Base-by-base conservation (phyloP, 2,329 filamentous ascomycete species). In the Sordariomycetes sp. region DNA sequence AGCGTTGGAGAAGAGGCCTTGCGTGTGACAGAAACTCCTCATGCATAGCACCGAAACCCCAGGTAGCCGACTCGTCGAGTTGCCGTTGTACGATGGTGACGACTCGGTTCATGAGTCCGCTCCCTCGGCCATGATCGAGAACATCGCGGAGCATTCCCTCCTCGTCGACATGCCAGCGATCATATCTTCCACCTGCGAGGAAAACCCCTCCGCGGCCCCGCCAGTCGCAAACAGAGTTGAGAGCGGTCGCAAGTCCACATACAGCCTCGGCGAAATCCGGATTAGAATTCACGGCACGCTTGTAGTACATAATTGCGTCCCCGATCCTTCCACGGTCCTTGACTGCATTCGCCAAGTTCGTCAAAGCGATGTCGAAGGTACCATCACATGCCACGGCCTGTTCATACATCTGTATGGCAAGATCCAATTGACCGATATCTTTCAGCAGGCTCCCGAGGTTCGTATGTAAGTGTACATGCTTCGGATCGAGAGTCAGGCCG, bases 221-320 rank as follows among this genome's bases (percentile, higher is more conserved):
- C 94, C 94, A 99, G 65, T 92, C 88, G 67, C 94, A 99, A 6
- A 99, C 91, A 7, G 94, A 97, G 67, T 96, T 97, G 55, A 99
- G 75, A 1, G 94, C 92, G 59, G 95, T 97, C 1, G 90, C 91
- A 56, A 99, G 78, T 8, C 94, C 94, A 69, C 94, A 99, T 0
- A 99, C 92, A 7, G 94, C 94, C 72, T 99, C 94, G 1, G 94
- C 90, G 71, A 99, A 99, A 36, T 95, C 87, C 0, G 94, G 92
- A 63, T 94, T 99, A n/a, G 91, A 84, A 36, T 80, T 79, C 10
- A 99, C 92, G 45, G 94, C 94, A 61, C 91, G 83, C 65, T 84
- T 89, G 73, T 99, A 99, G 68, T 95, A 97, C 28, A 76, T 74
- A 59, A 99, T 97, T 1, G 94, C 94, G 67, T 99, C 94, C 58